A percentile compares a stretch with the other conserved stretches of the same genome.
phyloP scores from a whole-genome alignment of 1,139 yeast species.

The Blastobotrys buckinghamii region DNA sequence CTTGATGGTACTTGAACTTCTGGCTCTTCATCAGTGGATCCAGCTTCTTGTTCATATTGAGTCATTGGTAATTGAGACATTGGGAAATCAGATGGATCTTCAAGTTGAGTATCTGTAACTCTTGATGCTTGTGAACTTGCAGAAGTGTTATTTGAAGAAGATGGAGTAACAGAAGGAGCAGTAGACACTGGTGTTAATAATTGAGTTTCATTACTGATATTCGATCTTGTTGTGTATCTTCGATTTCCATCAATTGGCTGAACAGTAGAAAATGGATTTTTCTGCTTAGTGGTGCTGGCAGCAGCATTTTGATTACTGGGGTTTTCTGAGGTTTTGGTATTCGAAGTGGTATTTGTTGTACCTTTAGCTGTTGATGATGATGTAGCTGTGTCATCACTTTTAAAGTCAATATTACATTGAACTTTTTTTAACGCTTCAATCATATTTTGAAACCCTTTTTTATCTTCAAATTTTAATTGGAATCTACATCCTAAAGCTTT shows the following conservation, averaged over 20 bases:
- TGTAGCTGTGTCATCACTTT: background rate
- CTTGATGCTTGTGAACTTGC: background rate
- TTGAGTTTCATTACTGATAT: too few species aligned
- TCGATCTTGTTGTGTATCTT: too few species aligned
- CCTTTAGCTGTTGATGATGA: too few species aligned
- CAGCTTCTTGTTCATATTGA: background rate
- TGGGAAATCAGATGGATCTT: background rate
- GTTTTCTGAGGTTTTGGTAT: too few species aligned
- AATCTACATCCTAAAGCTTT: background rate
- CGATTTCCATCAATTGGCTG: too few species aligned
- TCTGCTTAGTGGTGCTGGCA: too few species aligned
- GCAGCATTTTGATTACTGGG: too few species aligned
- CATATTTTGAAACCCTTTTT: background rate
- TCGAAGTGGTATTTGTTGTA: too few species aligned
- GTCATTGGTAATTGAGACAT: constrained; percentile 2
- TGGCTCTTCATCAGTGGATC: background rate
- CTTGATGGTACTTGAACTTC: background rate
- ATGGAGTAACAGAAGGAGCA: too few species aligned
- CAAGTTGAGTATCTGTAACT: background rate
- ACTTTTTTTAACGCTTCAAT: background rate
- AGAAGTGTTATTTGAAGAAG: too few species aligned
- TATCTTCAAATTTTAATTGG: background rate
- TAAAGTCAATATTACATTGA: background rate
- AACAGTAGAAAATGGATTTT: too few species aligned
- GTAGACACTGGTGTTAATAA: too few species aligned